Evolutionary conservation across 169 alveolate species (phyloP), one percentile per base, ranked within the genome.

Genomic region (Ichthyophthirius multifiliis): DNA sequence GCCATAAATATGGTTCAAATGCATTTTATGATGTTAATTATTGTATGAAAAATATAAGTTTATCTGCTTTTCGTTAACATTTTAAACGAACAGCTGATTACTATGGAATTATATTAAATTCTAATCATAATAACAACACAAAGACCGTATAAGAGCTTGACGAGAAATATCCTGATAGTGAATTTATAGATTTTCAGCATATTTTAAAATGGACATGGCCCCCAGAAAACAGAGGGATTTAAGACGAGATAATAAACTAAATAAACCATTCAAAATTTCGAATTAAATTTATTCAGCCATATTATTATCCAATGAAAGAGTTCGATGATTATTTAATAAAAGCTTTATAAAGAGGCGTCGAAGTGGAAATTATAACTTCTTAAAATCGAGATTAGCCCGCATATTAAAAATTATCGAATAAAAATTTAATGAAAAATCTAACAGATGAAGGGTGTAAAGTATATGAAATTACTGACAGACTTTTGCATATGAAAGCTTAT

Each of bases 401-500:
- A 3, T 93, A 90, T 62, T 76, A 83, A 43, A 76, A 83, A 30
- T 76, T 85, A 30, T n/a, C 46, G 32, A 93, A 93, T 85, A 64
- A 84, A 27, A 84, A 82, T 18, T 45, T 93, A 10, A 88, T 90
- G 39, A 63, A 76, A 35, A 37, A 84, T 43, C 64, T 93, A 27
- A 46, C 73, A 35, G 47, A 79, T 6, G 80, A 83, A 32, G 94
- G 94, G 3, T 89, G 85, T 12, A 65, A 67, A 30, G 90, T 93
- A 2, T 90, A 87, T 85, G 97, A 93, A 83, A 89, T 80, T 71
- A 83, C 88, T 5, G 92, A 86, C 45, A 74, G 83, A 55, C 64
- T 81, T 35, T 74, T 93, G 6, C 97, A 93, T 64, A 87, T 84
- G 90, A 93, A 93, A 74, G 93, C 92, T n/a, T 79, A 89, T 45